Percentiles rank a stretch among this genome's conserved stretches.
phyloP scores from a whole-genome alignment of 768 basidiomycete genomes.

The Pulveroboletus ravenelii region DNA sequence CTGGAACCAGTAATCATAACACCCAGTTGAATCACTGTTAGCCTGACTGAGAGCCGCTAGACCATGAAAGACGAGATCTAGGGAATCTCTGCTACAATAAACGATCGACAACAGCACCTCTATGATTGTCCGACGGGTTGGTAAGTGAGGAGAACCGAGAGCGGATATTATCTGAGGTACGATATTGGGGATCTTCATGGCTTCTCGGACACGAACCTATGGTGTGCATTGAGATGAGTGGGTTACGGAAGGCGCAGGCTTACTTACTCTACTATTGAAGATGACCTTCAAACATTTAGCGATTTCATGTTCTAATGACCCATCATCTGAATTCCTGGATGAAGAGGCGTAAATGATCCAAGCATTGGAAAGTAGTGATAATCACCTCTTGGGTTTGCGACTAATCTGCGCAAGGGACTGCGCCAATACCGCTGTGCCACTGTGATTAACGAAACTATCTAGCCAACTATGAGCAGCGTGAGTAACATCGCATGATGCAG shows the following conservation, averaged over 20 bases:
- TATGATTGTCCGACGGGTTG: slow-evolving; percentile 69
- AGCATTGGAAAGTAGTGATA: neutral
- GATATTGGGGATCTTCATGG: slow-evolving; percentile 65
- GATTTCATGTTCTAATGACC: slow-evolving; percentile 77
- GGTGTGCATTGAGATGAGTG: slow-evolving; percentile 7
- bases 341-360: slow-evolving; percentile 2
- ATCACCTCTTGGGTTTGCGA: slow-evolving; percentile 65
- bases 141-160: slow-evolving; percentile 74
- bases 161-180: slow-evolving; percentile 79
- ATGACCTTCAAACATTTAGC: slow-evolving; percentile 83
- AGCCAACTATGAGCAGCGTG: slow-evolving; percentile 60
- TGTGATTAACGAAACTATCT: slow-evolving; percentile 64
- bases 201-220: slow-evolving; percentile 67
- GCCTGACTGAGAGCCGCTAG: slow-evolving; percentile 68
- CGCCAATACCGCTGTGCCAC: slow-evolving; percentile 81
- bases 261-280: slow-evolving; percentile 59
- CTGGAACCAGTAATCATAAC: slow-evolving; percentile 88
- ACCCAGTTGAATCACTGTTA: slow-evolving; percentile 53
- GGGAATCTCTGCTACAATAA: slow-evolving; percentile 58
- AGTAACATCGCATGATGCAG: slow-evolving; percentile 9
- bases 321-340: slow-evolving; percentile 44
- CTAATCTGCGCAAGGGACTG: slow-evolving; percentile 74
- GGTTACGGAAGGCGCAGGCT: neutral
- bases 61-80: slow-evolving; percentile 67
- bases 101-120: slow-evolving; percentile 77